A percentile compares a stretch with the other conserved stretches of the same genome.
Conservation (phyloP, 164 flowering plant genomes). For the Macadamia integrifolia region DNA sequence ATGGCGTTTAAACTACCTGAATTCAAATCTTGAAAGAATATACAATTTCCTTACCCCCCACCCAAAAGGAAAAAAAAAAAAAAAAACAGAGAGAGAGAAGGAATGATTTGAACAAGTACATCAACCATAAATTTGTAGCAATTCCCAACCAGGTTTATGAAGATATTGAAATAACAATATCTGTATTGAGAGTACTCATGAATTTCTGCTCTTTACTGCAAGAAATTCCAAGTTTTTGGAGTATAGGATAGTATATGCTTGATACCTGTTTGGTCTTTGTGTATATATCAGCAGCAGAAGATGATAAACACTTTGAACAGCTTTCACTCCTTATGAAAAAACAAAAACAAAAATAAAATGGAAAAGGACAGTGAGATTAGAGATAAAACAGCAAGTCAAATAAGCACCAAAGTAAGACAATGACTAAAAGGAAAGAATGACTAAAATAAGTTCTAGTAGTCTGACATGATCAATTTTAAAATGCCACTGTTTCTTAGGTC, state of each 20-base stretch:
- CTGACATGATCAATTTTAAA: background rate
- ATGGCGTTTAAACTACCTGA: too few species aligned
- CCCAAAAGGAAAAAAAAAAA: too few species aligned
- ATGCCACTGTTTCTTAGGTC: background rate
- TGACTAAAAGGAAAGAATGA: background rate
- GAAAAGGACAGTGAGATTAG: background rate
- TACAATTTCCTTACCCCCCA: too few species aligned
- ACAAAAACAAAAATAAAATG: background rate
- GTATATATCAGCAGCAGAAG: conserved; percentile 37
- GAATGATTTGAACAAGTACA: too few species aligned
- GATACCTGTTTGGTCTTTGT: conserved; percentile 60
- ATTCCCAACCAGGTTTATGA: too few species aligned
- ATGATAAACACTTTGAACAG: conserved; percentile 26
- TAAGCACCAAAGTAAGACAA: background rate
- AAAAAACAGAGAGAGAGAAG: too few species aligned
- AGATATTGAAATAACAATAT: too few species aligned
- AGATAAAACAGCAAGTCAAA: background rate
- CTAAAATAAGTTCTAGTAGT: background rate
- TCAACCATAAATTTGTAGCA: too few species aligned
- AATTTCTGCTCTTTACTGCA: too few species aligned
- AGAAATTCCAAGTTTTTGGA: background rate
- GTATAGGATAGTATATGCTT: background rate
- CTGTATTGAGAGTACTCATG: too few species aligned
- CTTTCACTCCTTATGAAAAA: conserved; percentile 39
- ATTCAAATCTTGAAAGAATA: too few species aligned